These are phyloP conservation scores for Podospora bellae-mahoneyi DNA, from an alignment of 495 filamentous ascomycete genomes.

Conservation along the genomic window DNA sequence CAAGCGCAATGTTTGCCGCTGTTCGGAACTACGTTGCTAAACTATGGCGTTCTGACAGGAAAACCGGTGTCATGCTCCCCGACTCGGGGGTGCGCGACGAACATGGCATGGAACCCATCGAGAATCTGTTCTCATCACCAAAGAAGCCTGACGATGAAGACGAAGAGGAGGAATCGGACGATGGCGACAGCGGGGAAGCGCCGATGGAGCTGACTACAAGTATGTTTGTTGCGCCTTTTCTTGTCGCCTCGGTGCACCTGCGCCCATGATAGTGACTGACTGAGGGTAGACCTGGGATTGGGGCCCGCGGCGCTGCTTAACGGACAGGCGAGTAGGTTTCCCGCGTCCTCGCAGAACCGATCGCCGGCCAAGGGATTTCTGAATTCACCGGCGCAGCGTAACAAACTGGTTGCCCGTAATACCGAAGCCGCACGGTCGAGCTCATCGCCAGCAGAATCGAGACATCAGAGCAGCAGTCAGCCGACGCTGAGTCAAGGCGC, in stretches of 20 bases:
- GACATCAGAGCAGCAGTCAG: constrained; percentile 20
- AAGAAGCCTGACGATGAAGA: constrained; percentile 30
- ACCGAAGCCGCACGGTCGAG: constrained; percentile 38
- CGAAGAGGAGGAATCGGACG: constrained; percentile 18
- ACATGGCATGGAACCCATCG: constrained; percentile 83
- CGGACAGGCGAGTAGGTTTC: constrained; percentile 38
- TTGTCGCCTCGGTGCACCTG: background rate
- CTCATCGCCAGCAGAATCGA: constrained; percentile 13
- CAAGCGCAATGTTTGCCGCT: background rate
- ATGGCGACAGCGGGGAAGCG: constrained; percentile 19
- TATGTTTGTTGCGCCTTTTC: constrained; percentile 16
- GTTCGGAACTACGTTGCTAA: constrained; percentile 7
- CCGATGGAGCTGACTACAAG: constrained; percentile 26
- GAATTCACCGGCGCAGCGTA: constrained; percentile 54
- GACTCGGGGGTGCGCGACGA: constrained; percentile 83
- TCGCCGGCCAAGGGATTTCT: constrained; percentile 56
- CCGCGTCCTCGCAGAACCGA: constrained; percentile 46
- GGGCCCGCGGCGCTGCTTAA: constrained; percentile 33
- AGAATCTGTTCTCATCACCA: constrained; percentile 85
- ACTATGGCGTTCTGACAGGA: constrained; percentile 30
- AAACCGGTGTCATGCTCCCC: constrained; percentile 80
- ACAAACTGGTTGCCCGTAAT: constrained; percentile 42
- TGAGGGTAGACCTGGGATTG: constrained; percentile 1
- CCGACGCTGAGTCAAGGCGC: constrained; percentile 14
- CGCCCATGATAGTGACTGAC: constrained; percentile 1